Base-by-base conservation (phyloP, 352 stramenopile genomes). In the Pythium sukuiense region DNA sequence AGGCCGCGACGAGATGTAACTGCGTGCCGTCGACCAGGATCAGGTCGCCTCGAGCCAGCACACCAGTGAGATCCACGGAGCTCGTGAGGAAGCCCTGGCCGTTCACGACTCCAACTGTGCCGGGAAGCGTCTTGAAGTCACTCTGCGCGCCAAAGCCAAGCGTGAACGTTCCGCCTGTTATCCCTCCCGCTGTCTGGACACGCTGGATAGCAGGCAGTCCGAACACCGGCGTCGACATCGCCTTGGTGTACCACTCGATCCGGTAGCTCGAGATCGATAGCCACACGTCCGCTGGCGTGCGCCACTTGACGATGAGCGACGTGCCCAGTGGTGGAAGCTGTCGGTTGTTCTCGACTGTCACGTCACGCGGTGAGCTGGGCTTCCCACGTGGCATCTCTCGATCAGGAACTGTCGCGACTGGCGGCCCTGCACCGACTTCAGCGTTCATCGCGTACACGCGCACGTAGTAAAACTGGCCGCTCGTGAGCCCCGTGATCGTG, bases 11-110 rank as follows among this genome's bases (percentile, higher is more conserved):
- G 30, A 90, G 71, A 65, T 98, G 96, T 14, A 72, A 57, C 4
- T 82, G 48, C 48, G 26, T 73, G 4, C 80, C 87, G 27, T 88
- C 80, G 27, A 98, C 79, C 14, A 82, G 59, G 18, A 98, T 76
- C 9, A 86, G 29, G 63, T 98, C 95, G 6, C 93, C 93, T 20
- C 75, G 79, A 14, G 82, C 63, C 13, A 98, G 63, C 29, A 90
- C 67, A n/a, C 88, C 80, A 26, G 93, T 97, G 29, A 98, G 74
- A 64, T 98, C 95, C 2, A 72, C 55, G 11, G 88, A 85, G 1
- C 90, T 98, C n/a, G 86, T 81, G 9, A 98, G 55, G 35, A 79
- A 92, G 1, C 68, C 37, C 26, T 85, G 71, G 6, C 78, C 71
- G 8, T 90, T 59, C 0, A 92, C 79, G 26, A 85, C 83, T 52